Base-by-base conservation (phyloP, 345 rosid genomes). In the Viola odorata region DNA sequence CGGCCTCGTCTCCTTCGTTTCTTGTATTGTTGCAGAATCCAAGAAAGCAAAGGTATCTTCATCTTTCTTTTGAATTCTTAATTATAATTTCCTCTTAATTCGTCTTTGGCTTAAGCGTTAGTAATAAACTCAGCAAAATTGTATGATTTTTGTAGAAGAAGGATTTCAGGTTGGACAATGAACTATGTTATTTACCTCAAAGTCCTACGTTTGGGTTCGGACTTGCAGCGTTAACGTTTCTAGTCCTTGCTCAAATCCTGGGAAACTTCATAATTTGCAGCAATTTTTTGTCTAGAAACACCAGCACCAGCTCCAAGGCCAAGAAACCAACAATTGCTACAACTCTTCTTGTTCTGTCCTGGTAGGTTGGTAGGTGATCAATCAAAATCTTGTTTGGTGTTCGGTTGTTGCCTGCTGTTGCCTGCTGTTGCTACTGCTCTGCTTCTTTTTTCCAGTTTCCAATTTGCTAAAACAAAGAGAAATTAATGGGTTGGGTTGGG, bases 301-400 rank as follows among this genome's bases (percentile, higher is more conserved):
- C 39, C 41, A 63, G 44, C 62, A 72, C 45, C 53, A 64, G 65
- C 45, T 61, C 53, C 67, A 76, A 59, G 62, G 41, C 57, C 39
- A 74, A 62, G 60, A 69, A 56, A 58, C 53, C 70, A 36, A 45
- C 56, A 10, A 59, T 75, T 50, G 67, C 69, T 0, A 60, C 59
- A 38, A 55, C 68, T 61, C 79, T 88, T 23, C 68, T 81, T 55
- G 61, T 76, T 38, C 48, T 88, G 9, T 88, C 95, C 47, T 88
- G 96, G 98, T 91, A 76, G 45, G 73, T 71, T 88, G 96, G 98
- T 91, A 76, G 45, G 73, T 71, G 0, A 38, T 45, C 72, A 10
- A n/a, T 57, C 68, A 57, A 8, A 7, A 44, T 44, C 7, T 4
- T 47, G 50, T 7, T 4, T 11, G 50, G 50, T 47, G 0, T 47